Evolutionary conservation across 176 grass and related monocot genomes (phyloP), one percentile per base, ranked within the genome.

Genomic region (Tuctoria greenei): DNA sequence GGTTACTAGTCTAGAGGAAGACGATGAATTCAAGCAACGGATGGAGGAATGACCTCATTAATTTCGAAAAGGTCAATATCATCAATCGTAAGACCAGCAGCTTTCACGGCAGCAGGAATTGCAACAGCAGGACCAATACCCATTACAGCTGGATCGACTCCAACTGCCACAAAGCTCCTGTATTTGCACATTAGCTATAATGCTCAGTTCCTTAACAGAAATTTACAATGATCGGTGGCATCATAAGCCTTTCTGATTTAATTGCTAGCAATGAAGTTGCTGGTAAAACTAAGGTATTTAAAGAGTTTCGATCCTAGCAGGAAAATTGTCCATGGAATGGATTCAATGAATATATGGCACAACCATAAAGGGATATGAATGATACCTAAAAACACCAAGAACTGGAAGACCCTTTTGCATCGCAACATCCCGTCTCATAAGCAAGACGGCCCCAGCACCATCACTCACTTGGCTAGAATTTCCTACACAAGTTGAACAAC

Each of bases 131-230:
- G 95, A 49, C 95, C 91, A 83, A 98, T 88, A 64, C 95, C 95
- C 95, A 94, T 98, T 47, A 98, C 91, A 79, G 91, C 86, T 81
- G 95, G 95, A 86, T 98, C 91, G 23, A 98, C 95, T 74, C 95
- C 95, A 59, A 98, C 91, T 39, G 95, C 95, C 8, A 86, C 79
- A 73, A 98, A 98, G 66, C 91, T 92, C 91, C 91, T 98, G 36
- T 23, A 88, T 74, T 90, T 83, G 45, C 74, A 79, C 35, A 87
- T 67, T 2, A 50, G 41, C 23, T 67, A 27, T 51, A 56, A 54
- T 74, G 23, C 5, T 82, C 20, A 39, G 73, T 46, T 5, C 18
- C 62, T 42, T 56, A 72, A 72, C 57, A 81, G 18, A 82, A 39
- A 65, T 15, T 66, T 52, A 39, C 2, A 35, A 20, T 5, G 36